Evolutionary conservation across 202 grass and related monocot species (phyloP).

Genomic region (Panicum virgatum): DNA sequence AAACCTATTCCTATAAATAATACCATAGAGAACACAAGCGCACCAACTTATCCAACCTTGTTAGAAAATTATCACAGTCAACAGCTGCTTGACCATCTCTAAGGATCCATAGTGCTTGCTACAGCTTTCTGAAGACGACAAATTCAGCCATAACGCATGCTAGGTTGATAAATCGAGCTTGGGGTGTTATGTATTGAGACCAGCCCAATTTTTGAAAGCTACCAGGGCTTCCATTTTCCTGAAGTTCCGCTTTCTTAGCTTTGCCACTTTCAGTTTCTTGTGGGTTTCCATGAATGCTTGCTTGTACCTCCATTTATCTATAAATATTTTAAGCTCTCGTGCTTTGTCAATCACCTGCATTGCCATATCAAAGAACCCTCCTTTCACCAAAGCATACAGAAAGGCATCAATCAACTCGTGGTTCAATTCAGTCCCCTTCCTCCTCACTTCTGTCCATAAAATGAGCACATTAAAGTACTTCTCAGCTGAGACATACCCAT

Average conservation of each 20-base stretch:
- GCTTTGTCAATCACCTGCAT: conserved; percentile 97
- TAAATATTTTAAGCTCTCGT: conserved; percentile 90
- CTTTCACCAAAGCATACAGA: conserved; percentile 89
- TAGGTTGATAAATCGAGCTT: neutral
- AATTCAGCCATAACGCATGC: conserved; percentile 21
- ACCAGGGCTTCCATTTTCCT: conserved; percentile 92
- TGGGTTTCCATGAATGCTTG: conserved; percentile 98
- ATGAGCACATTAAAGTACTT: conserved; percentile 94
- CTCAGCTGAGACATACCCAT: conserved; percentile 77
- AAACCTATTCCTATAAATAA: conserved; percentile 25
- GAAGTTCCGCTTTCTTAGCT: conserved; percentile 84
- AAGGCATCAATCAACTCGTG: conserved; percentile 86
- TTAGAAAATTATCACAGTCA: conserved; percentile 9
- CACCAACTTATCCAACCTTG: conserved; percentile 11
- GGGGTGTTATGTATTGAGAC: conserved; percentile 62
- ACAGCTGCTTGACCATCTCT: conserved; percentile 28
- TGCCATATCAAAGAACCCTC: conserved; percentile 94
- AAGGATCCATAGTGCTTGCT: conserved; percentile 5
- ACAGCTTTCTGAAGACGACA: conserved; percentile 30
- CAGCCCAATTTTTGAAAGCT: conserved; percentile 98
- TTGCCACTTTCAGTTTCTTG: conserved; percentile 87
- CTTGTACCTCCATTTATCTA: conserved; percentile 99
- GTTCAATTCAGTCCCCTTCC: conserved; percentile 70
- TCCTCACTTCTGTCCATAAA: conserved; percentile 93
- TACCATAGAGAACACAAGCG: conserved; percentile 27